Percentiles rank a stretch among this genome's conserved stretches.
Evolutionary conservation across 1,284 basidiomycete genomes (phyloP).

Genomic region (Heterobasidion parviporum): DNA sequence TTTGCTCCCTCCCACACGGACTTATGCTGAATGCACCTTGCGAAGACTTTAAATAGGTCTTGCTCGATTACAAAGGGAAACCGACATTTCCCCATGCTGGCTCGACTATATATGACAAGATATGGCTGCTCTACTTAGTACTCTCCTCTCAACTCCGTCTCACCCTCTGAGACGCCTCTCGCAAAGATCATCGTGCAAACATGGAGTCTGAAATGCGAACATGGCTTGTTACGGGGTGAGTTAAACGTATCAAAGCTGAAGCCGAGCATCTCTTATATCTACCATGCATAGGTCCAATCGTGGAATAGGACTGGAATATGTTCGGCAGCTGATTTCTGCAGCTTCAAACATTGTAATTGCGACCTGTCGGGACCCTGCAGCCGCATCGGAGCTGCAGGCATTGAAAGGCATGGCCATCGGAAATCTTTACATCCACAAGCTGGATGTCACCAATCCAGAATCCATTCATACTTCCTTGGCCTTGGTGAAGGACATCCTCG

Average conservation of each 20-base stretch:
- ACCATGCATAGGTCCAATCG: slow-evolving; percentile 23
- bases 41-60: too few relatives aligned
- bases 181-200: not conserved
- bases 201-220: slow-evolving; percentile 5
- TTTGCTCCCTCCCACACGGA: too few relatives aligned
- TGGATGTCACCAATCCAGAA: slow-evolving; percentile 23
- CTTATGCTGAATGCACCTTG: too few relatives aligned
- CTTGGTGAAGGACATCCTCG: slow-evolving; percentile 19
- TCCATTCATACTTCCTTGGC: slow-evolving; percentile 20
- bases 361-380: slow-evolving; percentile 26
- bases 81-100: too few relatives aligned
- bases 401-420: slow-evolving; percentile 17
- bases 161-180: too few relatives aligned
- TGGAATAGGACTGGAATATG: slow-evolving; percentile 32
- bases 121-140: too few relatives aligned
- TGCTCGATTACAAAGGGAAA: too few relatives aligned
- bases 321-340: slow-evolving; percentile 24
- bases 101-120: too few relatives aligned
- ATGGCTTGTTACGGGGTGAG: slow-evolving; percentile 7
- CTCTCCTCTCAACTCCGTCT: too few relatives aligned
- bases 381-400: slow-evolving; percentile 19
- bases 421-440: slow-evolving; percentile 23
- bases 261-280: not conserved
- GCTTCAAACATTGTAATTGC: slow-evolving; percentile 28
- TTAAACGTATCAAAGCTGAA: not conserved